Evolutionary conservation across 2,329 filamentous ascomycete species (phyloP), one percentile per base, ranked within the genome.

Genomic region (Acrodontium crateriforme): DNA sequence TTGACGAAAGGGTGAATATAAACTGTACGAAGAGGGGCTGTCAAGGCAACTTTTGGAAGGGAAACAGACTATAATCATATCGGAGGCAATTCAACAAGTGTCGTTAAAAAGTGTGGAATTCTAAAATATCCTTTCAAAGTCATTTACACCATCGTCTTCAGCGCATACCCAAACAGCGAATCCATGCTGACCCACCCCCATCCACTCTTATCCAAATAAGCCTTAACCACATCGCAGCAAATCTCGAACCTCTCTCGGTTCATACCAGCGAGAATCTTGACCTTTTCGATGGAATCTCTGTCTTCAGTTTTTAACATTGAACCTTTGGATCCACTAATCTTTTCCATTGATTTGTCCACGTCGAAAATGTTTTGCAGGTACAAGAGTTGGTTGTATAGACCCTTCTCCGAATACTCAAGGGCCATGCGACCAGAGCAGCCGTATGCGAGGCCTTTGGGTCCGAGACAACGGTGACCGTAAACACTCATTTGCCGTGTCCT

Each of bases 401-500:
- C 77, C 58, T 89, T 87, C 59, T 95, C 89, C 1, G 70, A 67
- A 47, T 81, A 78, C 58, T 91, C 84, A 52, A 85, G 94, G 13
- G 70, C 63, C 85, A 98, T 95, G 27, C 72, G 72, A 12, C 89
- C 89, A 3, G 75, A 61, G 52, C 89, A 98, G 30, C 83, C 85
- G 31, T 75, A 70, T 0, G 79, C 87, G 3, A 89, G 74, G 2
- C 85, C 84, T 41, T 76, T 77, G 10, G 87, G 82, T 0, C 89
- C 89, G 5, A 95, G 65, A 52, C 89, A 98, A 27, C 84, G 74
- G 35, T 78, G 74, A 24, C 89, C 89, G 52, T 92, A 93, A 20
- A 98, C 89, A 44, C 74, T 81, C 65, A 95, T 85, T 52, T 93
- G 83, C 26, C 87, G 71, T 2, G 89, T 95, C 31, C 82, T 77